Evolutionary conservation across 106 monocot species (phyloP), one percentile per base, ranked within the genome.

Genomic region (Phalaenopsis aphrodite): DNA sequence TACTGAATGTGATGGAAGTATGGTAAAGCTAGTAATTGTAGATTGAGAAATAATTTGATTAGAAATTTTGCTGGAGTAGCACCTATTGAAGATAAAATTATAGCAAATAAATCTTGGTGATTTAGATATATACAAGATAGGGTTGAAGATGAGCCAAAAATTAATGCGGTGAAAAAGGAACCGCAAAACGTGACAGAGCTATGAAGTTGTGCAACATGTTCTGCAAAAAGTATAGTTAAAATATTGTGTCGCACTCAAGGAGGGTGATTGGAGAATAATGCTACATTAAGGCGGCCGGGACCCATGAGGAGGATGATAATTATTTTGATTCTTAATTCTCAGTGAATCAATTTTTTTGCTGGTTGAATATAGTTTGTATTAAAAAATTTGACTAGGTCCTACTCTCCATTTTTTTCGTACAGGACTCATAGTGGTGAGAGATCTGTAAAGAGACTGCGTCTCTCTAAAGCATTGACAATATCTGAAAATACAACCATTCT

Each of bases 391-490:
- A 12, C 12, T 52, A 52, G 52, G 52, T 52, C 52, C 10, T 52
- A 52, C 52, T 21, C 21, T 4, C 61, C 61, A 61, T n/a, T 61
- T 69, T 69, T 39, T 69, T 38, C 43, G 19, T 49, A 42, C 48
- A 88, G 91, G 81, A 65, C 56, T 67, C 24, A 83, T 71, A 56
- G 66, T 76, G 79, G 85, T 80, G 83, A 83, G 56, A 83, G 83
- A 78, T 78, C 83, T 17, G 83, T 83, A 57, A 83, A 83, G 83
- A 83, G 89, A 73, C 75, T 91, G 75, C 88, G 87, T 3, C 65
- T 91, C 68, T 89, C 89, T 78, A 91, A 83, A 83, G 91, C 91
- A n/a, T 73, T 91, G 77, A 91, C 91, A 74, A 89, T 91, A 75
- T 87, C 91, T 78, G 91, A 91, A 18, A 87, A 66, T 77, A 91